Percentiles rank a stretch among this genome's conserved stretches.
Evolutionary conservation across 2,329 filamentous ascomycete genomes (phyloP).

Genomic region (Aspergillus neoniger): DNA sequence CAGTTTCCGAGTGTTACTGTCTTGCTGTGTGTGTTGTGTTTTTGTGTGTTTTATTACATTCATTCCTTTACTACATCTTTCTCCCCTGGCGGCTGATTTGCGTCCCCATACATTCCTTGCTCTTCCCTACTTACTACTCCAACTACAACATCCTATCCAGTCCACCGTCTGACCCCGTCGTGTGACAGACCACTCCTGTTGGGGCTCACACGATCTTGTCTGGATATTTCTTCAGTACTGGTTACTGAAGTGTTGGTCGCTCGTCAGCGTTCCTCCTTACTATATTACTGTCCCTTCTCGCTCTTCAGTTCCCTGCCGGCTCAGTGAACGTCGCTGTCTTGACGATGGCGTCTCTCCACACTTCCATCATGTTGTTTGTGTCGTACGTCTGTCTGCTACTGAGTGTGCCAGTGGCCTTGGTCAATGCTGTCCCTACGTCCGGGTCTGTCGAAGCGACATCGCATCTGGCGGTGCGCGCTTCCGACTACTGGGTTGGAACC

Average conservation of each 20-base stretch:
- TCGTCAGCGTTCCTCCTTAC: not conserved
- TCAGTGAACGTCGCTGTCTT: conserved; percentile 26
- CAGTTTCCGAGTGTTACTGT: not conserved
- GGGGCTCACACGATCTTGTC: conserved; percentile 16
- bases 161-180: conserved; percentile 15
- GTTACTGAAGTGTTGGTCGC: conserved; percentile 28
- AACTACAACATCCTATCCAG: not conserved
- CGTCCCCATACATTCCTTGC: not conserved
- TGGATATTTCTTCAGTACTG: conserved; percentile 24
- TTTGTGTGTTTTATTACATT: conserved; percentile 9
- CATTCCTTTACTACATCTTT: conserved; percentile 10
- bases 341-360: conserved; percentile 29
- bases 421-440: conserved; percentile 35
- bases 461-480: conserved; percentile 24
- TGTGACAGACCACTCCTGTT: conserved; percentile 14
- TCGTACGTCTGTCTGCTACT: conserved; percentile 38
- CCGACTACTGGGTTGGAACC: conserved; percentile 70
- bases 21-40: not conserved
- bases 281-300: conserved; percentile 17
- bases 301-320: conserved; percentile 31
- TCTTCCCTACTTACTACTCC: conserved; percentile 2
- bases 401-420: conserved; percentile 17
- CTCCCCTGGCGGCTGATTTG: not conserved
- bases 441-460: conserved; percentile 21
- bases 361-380: conserved; percentile 29